Evolutionary conservation across 495 filamentous ascomycete genomes (phyloP).

Genomic region (Penicillium mononematosum): DNA sequence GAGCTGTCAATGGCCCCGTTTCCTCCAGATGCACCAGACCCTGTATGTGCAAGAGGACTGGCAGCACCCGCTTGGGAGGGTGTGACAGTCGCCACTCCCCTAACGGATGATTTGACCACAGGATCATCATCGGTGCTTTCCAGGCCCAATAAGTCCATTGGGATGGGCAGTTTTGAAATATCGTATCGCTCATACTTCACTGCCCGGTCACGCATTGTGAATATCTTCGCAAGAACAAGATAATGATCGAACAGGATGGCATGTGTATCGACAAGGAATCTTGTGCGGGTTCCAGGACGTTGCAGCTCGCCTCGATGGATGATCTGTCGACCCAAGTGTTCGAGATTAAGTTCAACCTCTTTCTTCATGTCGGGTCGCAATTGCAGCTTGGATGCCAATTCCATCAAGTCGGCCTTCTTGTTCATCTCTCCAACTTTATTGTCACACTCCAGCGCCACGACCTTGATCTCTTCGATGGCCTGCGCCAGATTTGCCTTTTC

Average conservation of each 20-base stretch:
- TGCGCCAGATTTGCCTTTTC: conserved; percentile 83
- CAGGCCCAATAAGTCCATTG: conserved; percentile 91
- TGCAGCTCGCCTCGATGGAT: conserved; percentile 89
- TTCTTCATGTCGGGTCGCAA: conserved; percentile 82
- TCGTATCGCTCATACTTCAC: conserved; percentile 85
- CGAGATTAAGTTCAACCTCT: conserved; percentile 79
- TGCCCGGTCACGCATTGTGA: conserved; percentile 63
- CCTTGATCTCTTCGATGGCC: conserved; percentile 93
- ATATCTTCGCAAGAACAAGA: conserved; percentile 83
- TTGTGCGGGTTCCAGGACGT: conserved; percentile 72
- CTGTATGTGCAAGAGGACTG: conserved; percentile 60
- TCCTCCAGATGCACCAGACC: conserved; percentile 55
- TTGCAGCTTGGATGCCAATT: conserved; percentile 78
- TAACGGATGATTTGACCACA: conserved; percentile 73
- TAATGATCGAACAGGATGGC: conserved; percentile 96
- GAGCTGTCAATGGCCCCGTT: conserved; percentile 52
- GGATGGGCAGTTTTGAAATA: conserved; percentile 93
- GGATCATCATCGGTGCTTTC: conserved; percentile 91
- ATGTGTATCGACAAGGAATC: conserved; percentile 91
- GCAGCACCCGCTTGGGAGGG: conserved; percentile 48
- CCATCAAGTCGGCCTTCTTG: conserved; percentile 85
- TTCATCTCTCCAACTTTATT: conserved; percentile 90
- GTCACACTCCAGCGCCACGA: conserved; percentile 90
- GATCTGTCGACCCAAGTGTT: conserved; percentile 86
- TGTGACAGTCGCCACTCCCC: conserved; percentile 65